phyloP scores from a whole-genome alignment of 2,329 filamentous ascomycete genomes.

The Colletotrichum endophyticum region DNA sequence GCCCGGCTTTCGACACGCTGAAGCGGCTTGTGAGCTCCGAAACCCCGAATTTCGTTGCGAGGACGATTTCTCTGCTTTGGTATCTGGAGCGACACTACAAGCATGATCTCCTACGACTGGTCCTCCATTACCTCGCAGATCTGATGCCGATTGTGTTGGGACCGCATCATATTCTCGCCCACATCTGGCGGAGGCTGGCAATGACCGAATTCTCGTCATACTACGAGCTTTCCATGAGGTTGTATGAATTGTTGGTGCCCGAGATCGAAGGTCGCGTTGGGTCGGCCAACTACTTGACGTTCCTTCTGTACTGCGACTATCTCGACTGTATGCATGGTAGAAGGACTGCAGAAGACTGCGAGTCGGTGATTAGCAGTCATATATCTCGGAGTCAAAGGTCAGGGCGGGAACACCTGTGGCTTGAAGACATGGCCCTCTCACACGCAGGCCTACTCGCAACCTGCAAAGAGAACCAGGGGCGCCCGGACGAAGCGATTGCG shows the following conservation, averaged over 20 bases:
- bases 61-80: constrained; percentile 39
- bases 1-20: constrained; percentile 38
- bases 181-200: constrained; percentile 35
- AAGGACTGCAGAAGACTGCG: constrained; percentile 28
- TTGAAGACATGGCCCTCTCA: constrained; percentile 33
- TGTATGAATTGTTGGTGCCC: constrained; percentile 34
- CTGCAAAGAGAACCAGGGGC: constrained; percentile 32
- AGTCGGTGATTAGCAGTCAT: constrained; percentile 32
- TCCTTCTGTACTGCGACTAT: constrained; percentile 37
- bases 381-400: constrained; percentile 32
- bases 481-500: constrained; percentile 32
- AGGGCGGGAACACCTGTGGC: constrained; percentile 32
- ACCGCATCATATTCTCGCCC: constrained; percentile 31
- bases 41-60: constrained; percentile 35
- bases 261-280: constrained; percentile 34
- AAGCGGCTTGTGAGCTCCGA: constrained; percentile 36
- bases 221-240: constrained; percentile 33
- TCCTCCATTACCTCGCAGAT: constrained; percentile 33
- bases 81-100: constrained; percentile 38
- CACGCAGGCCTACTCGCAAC: constrained; percentile 34
- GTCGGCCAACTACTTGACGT: constrained; percentile 35
- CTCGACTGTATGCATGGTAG: constrained; percentile 35
- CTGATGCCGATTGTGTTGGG: constrained; percentile 35
- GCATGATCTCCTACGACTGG: constrained; percentile 34
- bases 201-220: constrained; percentile 35